Percentiles rank a stretch among this genome's conserved stretches.
phyloP scores from a whole-genome alignment of 371 early-diverging fungal genomes.

The Rhizomucor miehei region DNA sequence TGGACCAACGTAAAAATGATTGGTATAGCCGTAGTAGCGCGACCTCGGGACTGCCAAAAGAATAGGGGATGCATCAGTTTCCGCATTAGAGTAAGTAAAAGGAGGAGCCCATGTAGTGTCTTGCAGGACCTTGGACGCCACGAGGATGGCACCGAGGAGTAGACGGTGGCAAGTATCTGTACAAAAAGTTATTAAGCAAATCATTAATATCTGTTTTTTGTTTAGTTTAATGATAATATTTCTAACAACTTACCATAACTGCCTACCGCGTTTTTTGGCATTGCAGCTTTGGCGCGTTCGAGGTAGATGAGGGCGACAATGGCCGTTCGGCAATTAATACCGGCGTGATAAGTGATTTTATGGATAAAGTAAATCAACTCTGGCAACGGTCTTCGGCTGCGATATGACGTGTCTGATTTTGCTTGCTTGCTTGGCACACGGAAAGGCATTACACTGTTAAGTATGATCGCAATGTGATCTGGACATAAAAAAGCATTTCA shows the following conservation, averaged over 20 bases:
- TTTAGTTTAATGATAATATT: neutral
- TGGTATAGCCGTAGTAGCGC: constrained; percentile 13
- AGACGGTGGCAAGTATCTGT: constrained; percentile 62
- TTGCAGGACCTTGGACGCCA: constrained; percentile 73
- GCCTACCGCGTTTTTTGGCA: constrained; percentile 39
- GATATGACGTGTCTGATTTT: neutral
- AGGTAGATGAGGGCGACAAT: constrained; percentile 45
- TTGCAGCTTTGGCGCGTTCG: constrained; percentile 34
- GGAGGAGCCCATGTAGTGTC: constrained; percentile 63
- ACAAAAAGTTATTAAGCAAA: neutral
- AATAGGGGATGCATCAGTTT: neutral
- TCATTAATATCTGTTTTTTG: neutral
- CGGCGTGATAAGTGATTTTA: constrained; percentile 37
- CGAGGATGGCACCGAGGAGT: constrained; percentile 72
- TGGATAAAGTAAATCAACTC: constrained; percentile 45
- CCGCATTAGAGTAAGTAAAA: constrained; percentile 5
- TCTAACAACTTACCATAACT: constrained; percentile 27
- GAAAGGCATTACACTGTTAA: constrained; percentile 17
- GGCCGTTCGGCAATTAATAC: constrained; percentile 34
- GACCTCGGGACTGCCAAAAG: constrained; percentile 7
- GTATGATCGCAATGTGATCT: constrained; percentile 11
- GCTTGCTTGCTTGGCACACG: constrained; percentile 1
- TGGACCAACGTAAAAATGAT: constrained; percentile 10
- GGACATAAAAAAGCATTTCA: too few relatives aligned
- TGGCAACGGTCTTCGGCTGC: constrained; percentile 26